phyloP scores from a whole-genome alignment of 2,329 filamentous ascomycete species.

The Lasiodiplodia citricola region DNA sequence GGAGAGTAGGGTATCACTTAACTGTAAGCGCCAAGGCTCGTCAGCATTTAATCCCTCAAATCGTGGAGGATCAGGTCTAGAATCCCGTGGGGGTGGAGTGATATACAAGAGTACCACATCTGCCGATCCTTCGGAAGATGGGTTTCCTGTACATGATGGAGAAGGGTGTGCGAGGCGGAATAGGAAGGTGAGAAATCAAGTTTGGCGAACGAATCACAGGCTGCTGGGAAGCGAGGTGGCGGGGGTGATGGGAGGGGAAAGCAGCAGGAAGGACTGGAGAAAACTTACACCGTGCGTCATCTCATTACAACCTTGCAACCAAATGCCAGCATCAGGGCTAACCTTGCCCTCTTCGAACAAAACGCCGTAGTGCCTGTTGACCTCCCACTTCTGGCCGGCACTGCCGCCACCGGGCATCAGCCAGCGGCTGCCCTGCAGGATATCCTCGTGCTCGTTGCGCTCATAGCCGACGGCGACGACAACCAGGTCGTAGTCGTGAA shows the following conservation, averaged over 20 bases:
- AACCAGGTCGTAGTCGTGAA: conserved; percentile 77
- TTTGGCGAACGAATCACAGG: neutral
- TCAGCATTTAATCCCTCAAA: conserved; percentile 25
- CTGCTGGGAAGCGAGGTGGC: conserved; percentile 5
- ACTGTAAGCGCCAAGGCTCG: conserved; percentile 46
- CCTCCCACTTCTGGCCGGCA: conserved; percentile 60
- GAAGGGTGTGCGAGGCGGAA: neutral
- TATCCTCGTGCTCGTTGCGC: conserved; percentile 76
- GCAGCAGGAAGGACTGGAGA: neutral
- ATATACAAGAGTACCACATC: neutral
- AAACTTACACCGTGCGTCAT: conserved; percentile 83
- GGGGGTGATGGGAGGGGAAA: neutral
- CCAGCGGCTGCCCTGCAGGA: conserved; percentile 69
- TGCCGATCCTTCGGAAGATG: conserved; percentile 1
- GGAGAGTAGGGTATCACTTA: conserved; percentile 82
- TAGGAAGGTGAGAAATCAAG: conserved; percentile 4
- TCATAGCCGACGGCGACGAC: conserved; percentile 88
- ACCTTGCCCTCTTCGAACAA: conserved; percentile 72
- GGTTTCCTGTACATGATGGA: neutral
- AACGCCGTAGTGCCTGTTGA: conserved; percentile 80
- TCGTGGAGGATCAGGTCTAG: neutral
- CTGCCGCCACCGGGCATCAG: conserved; percentile 66
- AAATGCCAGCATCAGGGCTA: conserved; percentile 76
- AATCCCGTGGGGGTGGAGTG: neutral
- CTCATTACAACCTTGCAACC: conserved; percentile 94